Percentiles rank a stretch among this genome's conserved stretches.
These are phyloP conservation scores for Dovyalis caffra DNA, from an alignment of 345 rosid genomes.

Conservation along the genomic window DNA sequence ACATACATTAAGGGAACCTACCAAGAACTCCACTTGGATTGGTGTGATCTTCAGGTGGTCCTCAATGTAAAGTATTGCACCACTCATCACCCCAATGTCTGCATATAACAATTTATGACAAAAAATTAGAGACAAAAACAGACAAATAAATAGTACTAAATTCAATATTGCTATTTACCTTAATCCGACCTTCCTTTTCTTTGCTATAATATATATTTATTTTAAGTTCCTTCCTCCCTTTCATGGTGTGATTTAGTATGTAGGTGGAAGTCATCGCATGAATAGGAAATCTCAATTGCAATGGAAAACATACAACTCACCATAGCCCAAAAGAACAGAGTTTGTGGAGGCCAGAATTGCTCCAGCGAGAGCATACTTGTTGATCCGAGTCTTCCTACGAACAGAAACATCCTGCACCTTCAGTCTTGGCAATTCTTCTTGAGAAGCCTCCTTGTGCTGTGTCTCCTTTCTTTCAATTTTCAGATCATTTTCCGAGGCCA, in stretches of 20 bases:
- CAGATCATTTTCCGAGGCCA: not conserved
- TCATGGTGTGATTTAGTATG: not conserved
- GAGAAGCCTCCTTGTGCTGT: conserved; percentile 5
- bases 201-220: not conserved
- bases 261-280: not conserved
- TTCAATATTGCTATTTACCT: not conserved
- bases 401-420: not conserved
- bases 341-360: conserved; percentile 73
- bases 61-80: too few species aligned
- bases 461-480: conserved; percentile 6
- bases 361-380: conserved; percentile 54
- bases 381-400: conserved; percentile 21
- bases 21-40: conserved; percentile 55
- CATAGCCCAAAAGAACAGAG: conserved; percentile 69
- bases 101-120: conserved; percentile 15
- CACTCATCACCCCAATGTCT: conserved; percentile 77
- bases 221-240: not conserved
- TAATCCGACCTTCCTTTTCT: not conserved
- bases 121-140: not conserved
- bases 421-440: conserved; percentile 3
- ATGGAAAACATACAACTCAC: conserved; percentile 26
- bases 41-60: conserved; percentile 49
- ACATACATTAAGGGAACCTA: conserved; percentile 56
- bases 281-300: not conserved
- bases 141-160: too few species aligned